phyloP scores from a whole-genome alignment of 352 stramenopile species.

The Globisporangium paroecandrum region DNA sequence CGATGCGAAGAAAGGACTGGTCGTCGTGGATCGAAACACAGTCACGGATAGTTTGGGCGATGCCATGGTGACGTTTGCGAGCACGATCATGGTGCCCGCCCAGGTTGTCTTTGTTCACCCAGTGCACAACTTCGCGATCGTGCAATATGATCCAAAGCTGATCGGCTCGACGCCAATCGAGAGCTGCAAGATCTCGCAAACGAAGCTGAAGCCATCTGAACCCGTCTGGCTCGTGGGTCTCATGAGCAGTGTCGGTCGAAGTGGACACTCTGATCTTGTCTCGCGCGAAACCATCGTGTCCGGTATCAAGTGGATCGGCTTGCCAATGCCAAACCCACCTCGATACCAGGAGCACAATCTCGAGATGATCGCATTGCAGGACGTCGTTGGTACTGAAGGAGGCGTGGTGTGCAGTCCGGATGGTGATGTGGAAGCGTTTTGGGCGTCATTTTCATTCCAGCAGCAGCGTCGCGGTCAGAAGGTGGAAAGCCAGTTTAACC shows the following conservation, averaged over 20 bases:
- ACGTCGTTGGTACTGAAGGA: conserved; percentile 78
- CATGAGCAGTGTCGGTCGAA: conserved; percentile 78
- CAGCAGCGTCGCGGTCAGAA: conserved; percentile 69
- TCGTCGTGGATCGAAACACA: conserved; percentile 92
- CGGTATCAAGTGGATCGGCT: conserved; percentile 80
- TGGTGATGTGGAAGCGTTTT: conserved; percentile 79
- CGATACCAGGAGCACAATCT: conserved; percentile 87
- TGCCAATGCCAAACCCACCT: conserved; percentile 78
- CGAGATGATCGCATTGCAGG: conserved; percentile 83
- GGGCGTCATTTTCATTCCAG: conserved; percentile 86
- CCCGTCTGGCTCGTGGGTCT: conserved; percentile 83
- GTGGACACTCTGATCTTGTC: conserved; percentile 77
- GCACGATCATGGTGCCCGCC: conserved; percentile 84
- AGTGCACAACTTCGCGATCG: conserved; percentile 91
- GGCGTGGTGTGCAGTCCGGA: conserved; percentile 72
- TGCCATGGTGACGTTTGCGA: conserved; percentile 88
- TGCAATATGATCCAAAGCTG: conserved; percentile 88
- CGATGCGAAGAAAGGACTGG: conserved; percentile 79
- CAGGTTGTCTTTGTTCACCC: conserved; percentile 91
- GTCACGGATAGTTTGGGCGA: conserved; percentile 87
- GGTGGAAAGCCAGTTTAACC: conserved; percentile 85
- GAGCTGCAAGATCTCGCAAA: conserved; percentile 66
- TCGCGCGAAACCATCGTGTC: conserved; percentile 84
- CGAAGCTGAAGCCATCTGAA: conserved; percentile 61
- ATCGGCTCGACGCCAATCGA: conserved; percentile 82